phyloP scores from a whole-genome alignment of 768 basidiomycete genomes.

The Amanita inopinata region DNA sequence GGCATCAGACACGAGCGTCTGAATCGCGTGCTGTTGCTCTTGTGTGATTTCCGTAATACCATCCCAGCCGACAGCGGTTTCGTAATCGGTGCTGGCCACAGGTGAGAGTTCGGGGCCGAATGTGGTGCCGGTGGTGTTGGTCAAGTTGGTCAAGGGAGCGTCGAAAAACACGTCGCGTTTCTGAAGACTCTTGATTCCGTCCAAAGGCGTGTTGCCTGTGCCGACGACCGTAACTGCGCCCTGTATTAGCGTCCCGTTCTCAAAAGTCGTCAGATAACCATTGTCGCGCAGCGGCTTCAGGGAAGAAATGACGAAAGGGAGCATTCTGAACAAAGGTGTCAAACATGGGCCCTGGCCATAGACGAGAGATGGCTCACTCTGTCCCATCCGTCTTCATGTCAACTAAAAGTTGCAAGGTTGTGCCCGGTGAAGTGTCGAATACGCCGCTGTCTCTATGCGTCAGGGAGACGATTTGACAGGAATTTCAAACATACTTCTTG shows the following conservation, averaged over 20 bases:
- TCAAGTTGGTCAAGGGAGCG: constrained; percentile 34
- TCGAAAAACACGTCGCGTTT: constrained; percentile 44
- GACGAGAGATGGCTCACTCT: constrained; percentile 21
- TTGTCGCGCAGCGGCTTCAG: constrained; percentile 34
- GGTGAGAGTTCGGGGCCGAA: constrained; percentile 35
- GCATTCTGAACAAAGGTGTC: constrained; percentile 18
- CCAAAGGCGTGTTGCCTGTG: constrained; percentile 43
- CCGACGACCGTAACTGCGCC: constrained; percentile 36
- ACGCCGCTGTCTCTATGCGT: too few relatives aligned
- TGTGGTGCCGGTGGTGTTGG: constrained; percentile 19
- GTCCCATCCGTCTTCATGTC: constrained; percentile 44
- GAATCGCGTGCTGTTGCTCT: constrained; percentile 28
- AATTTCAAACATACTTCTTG: constrained; percentile 26
- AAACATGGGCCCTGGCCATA: neutral
- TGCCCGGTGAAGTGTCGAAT: constrained; percentile 33
- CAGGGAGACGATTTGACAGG: neutral
- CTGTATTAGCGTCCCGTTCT: constrained; percentile 26
- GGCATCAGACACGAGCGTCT: constrained; percentile 31
- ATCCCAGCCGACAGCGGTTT: constrained; percentile 33
- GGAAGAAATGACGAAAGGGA: constrained; percentile 33
- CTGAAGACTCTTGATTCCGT: constrained; percentile 31
- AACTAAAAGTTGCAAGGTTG: constrained; percentile 36
- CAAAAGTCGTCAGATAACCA: constrained; percentile 37
- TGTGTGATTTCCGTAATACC: constrained; percentile 34
- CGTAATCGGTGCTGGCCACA: constrained; percentile 42